Evolutionary conservation across 257 asterid species (phyloP).

Genomic region (Penstemon barbatus): DNA sequence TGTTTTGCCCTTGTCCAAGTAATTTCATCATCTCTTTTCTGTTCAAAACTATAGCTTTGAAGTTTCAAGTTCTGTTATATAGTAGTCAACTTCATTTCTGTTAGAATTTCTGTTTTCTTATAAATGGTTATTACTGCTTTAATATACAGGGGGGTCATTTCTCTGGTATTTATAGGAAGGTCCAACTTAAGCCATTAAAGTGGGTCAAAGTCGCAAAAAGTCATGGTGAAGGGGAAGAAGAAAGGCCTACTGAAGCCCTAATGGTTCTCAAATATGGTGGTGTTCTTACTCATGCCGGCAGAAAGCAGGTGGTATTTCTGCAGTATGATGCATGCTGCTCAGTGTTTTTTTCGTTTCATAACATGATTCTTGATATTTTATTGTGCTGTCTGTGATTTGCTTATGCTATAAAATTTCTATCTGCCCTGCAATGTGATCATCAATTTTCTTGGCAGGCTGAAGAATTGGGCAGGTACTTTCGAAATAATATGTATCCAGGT

Average conservation of each 20-base stretch:
- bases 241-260: constrained; percentile 88
- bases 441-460: constrained; percentile 72
- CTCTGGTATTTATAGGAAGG: constrained; percentile 96
- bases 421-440: constrained; percentile 20
- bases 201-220: constrained; percentile 78
- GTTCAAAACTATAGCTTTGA: neutral
- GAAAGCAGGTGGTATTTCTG: constrained; percentile 69
- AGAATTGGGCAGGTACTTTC: constrained; percentile 91
- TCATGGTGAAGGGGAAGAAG: constrained; percentile 92
- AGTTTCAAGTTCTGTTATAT: constrained; percentile 9
- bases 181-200: constrained; percentile 88
- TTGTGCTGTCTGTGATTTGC: constrained; percentile 8
- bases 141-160: constrained; percentile 91
- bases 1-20: neutral
- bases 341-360: constrained; percentile 12
- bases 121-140: constrained; percentile 21
- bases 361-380: constrained; percentile 11
- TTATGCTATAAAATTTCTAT: constrained; percentile 18
- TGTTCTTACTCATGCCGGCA: constrained; percentile 98
- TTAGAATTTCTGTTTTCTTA: neutral
- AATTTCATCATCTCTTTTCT: neutral
- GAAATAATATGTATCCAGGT: constrained; percentile 99
- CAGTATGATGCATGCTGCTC: constrained; percentile 25
- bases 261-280: constrained; percentile 99
- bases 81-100: neutral